Conservation (phyloP, 257 asterid species). For the Plantago elongata region DNA sequence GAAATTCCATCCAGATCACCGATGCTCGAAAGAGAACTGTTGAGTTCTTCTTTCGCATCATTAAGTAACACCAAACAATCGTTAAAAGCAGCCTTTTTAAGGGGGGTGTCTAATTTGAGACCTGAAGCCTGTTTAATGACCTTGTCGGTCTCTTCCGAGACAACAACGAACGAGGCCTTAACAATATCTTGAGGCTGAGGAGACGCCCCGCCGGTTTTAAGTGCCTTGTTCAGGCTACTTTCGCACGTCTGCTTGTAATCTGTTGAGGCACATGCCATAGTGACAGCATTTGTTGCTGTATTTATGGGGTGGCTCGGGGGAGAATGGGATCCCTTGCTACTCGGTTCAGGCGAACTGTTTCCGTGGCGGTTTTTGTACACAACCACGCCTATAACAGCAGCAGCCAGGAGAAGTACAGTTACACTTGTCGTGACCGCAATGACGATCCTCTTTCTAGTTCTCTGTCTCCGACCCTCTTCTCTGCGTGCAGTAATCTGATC, state of each 20-base stretch:
- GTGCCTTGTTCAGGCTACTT: conserved; percentile 36
- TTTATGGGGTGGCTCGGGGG: not conserved
- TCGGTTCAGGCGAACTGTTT: not conserved
- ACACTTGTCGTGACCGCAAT: conserved; percentile 34
- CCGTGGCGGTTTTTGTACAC: conserved; percentile 25
- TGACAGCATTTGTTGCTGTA: conserved; percentile 37
- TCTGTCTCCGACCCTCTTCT: conserved; percentile 38
- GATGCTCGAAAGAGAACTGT: conserved; percentile 37
- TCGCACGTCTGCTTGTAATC: conserved; percentile 65
- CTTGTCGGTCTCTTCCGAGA: conserved; percentile 37
- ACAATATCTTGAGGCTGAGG: conserved; percentile 39
- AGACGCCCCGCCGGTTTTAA: conserved; percentile 25
- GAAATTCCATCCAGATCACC: conserved; percentile 19
- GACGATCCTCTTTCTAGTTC: conserved; percentile 31
- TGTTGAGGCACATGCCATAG: conserved; percentile 45
- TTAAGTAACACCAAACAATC: conserved; percentile 50
- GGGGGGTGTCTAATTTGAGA: conserved; percentile 40
- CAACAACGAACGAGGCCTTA: conserved; percentile 46
- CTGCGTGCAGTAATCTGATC: conserved; percentile 76
- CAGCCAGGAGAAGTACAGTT: conserved; percentile 37
- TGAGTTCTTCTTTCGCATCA: conserved; percentile 71
- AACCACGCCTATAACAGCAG: conserved; percentile 41
- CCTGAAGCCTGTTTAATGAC: conserved; percentile 28
- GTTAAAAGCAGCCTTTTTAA: conserved; percentile 45
- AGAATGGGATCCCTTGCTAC: not conserved